Evolutionary conservation across 2,329 filamentous ascomycete species (phyloP), one percentile per base, ranked within the genome.

Genomic region (Colletotrichum neosansevieriae): DNA sequence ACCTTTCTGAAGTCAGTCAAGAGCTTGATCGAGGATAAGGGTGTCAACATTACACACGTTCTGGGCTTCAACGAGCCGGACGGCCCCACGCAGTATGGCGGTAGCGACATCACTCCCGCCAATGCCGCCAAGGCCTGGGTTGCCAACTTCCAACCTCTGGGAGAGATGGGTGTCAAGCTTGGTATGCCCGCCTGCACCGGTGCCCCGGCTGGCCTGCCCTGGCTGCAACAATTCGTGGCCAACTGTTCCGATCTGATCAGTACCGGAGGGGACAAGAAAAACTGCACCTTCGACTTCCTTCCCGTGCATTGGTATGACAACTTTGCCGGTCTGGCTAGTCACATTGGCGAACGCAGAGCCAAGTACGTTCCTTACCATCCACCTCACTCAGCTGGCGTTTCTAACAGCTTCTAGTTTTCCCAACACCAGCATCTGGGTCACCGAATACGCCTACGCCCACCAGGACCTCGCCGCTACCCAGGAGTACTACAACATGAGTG

Each of bases 51-150:
- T 74, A 85, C 82, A 12, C 87, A 93, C 73, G 87, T 93, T 2
- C 81, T 95, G n/a, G 86, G 83, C 32, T 94, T 94, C 83, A 95
- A 96, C 78, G 93, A 96, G 76, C 93, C 93, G 0, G 91, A 95
- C 74, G 88, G 86, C 15, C 77, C 81, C 2, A 71, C 74, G 1
- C 73, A 75, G 1, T 84, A 81, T 9, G 91, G 91, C 45, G 92
- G 92, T 3, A 91, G 87, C 71, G 81, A 87, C 71, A 80, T 94
- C 21, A 75, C 82, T 1, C 88, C 91, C 0, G 76, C 81, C 9
- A 76, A 79, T 1, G 93, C 92, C 0, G 93, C 92, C 2, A 77
- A 84, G 59, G 84, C 88, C 7, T 96, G 92, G 92, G 88, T 91
- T 36, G 82, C 83, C 45, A 89, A 94, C 74, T 88, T 96, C 64